Conservation (phyloP, 2,329 filamentous ascomycete species). For the Xylaria sp. region DNA sequence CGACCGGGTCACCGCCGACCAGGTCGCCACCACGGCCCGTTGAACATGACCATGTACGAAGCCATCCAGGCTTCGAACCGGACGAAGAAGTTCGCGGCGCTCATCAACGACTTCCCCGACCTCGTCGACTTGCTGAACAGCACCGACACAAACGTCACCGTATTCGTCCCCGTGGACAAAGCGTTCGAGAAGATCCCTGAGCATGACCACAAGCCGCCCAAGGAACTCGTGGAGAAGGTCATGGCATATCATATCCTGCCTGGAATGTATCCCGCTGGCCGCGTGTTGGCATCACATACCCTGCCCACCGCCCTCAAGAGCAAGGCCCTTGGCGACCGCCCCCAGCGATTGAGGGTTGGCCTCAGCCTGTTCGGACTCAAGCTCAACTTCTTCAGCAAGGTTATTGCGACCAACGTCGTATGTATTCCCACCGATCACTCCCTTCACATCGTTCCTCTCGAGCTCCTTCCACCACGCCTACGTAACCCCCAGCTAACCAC, state of each 20-base stretch:
- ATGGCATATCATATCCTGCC: constrained; percentile 80
- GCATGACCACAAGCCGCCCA: constrained; percentile 67
- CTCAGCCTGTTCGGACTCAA: constrained; percentile 71
- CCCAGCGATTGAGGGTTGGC: constrained; percentile 78
- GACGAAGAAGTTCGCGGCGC: constrained; percentile 78
- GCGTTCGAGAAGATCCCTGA: constrained; percentile 75
- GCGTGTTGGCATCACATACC: constrained; percentile 77
- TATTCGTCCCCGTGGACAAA: constrained; percentile 82
- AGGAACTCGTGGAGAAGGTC: constrained; percentile 75
- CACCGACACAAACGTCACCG: constrained; percentile 78
- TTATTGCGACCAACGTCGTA: constrained; percentile 78
- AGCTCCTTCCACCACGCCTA: not conserved
- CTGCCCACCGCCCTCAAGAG: constrained; percentile 75
- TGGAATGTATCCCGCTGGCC: constrained; percentile 72
- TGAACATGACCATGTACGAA: constrained; percentile 81
- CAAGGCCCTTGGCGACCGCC: constrained; percentile 68
- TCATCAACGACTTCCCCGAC: constrained; percentile 78
- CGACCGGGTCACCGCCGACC: constrained; percentile 25
- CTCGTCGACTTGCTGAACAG: constrained; percentile 79
- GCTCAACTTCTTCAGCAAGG: constrained; percentile 80
- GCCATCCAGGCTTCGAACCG: constrained; percentile 79
- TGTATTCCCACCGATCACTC: constrained; percentile 46
- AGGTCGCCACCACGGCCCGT: constrained; percentile 39
- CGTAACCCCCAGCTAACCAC: constrained; percentile 15
- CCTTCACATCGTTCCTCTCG: not conserved